A percentile compares a stretch with the other conserved stretches of the same genome.
phyloP scores from a whole-genome alignment of 768 basidiomycete genomes.

The Lactifluus subvellereus region DNA sequence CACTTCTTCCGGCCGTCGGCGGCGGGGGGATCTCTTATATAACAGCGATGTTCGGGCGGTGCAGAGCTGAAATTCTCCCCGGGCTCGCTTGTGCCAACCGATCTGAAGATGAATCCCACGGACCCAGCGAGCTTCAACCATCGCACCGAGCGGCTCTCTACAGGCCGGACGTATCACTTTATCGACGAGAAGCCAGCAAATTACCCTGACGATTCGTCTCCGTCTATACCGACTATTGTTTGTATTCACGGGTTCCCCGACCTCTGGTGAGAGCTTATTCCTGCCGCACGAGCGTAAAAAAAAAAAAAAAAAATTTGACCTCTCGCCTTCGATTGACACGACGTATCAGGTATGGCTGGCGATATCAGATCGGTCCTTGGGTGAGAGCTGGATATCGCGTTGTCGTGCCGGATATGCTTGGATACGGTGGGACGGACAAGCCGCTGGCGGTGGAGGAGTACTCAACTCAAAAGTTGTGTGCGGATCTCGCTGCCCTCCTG shows the following conservation, averaged over 20 bases:
- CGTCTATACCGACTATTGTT: conserved; percentile 44
- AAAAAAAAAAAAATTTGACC: neutral
- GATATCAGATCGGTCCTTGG: conserved; percentile 36
- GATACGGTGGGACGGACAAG: conserved; percentile 43
- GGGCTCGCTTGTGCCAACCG: neutral
- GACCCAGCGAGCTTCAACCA: conserved; percentile 47
- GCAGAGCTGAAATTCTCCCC: too few relatives aligned
- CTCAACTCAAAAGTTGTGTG: conserved; percentile 25
- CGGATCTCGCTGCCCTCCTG: conserved; percentile 35
- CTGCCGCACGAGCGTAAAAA: neutral
- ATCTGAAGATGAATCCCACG: conserved; percentile 30
- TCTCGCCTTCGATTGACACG: neutral
- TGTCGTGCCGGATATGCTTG: conserved; percentile 45
- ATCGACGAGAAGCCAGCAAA: conserved; percentile 56
- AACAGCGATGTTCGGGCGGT: too few relatives aligned
- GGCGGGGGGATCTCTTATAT: too few relatives aligned
- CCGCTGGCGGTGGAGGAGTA: conserved; percentile 31
- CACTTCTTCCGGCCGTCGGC: too few relatives aligned
- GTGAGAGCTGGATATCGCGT: conserved; percentile 38
- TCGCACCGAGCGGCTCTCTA: conserved; percentile 44
- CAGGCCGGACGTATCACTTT: conserved; percentile 63
- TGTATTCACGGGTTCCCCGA: conserved; percentile 83
- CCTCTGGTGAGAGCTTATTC: conserved; percentile 34
- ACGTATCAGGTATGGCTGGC: conserved; percentile 34
- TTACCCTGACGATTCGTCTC: conserved; percentile 35